These are phyloP conservation scores for Ramaria sp. DNA, from an alignment of 768 basidiomycete genomes.

Conservation along the genomic window DNA sequence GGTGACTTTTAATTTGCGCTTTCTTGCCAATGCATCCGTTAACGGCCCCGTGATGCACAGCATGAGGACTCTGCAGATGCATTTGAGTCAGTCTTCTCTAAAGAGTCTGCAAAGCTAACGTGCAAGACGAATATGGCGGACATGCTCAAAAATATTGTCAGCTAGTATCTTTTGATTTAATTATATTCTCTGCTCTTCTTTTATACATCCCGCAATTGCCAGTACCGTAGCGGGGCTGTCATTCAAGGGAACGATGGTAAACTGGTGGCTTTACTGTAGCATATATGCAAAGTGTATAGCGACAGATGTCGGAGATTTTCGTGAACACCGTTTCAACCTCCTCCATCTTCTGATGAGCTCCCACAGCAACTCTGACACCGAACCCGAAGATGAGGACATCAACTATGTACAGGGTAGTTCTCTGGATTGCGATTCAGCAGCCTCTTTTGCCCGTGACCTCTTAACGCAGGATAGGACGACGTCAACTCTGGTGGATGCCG, in stretches of 20 bases:
- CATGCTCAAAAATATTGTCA: constrained; percentile 26
- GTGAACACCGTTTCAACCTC: not conserved
- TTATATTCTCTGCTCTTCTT: too few relatives aligned
- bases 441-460: not conserved
- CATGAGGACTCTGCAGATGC: constrained; percentile 42
- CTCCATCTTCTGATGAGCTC: constrained; percentile 16
- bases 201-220: too few relatives aligned
- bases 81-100: constrained; percentile 58
- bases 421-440: not conserved
- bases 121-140: constrained; percentile 45
- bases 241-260: too few relatives aligned
- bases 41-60: constrained; percentile 27
- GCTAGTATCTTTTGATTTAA: not conserved
- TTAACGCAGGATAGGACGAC: not conserved
- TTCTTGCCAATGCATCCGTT: not conserved
- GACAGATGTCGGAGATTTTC: not conserved
- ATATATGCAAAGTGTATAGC: not conserved
- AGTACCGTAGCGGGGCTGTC: too few relatives aligned
- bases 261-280: too few relatives aligned
- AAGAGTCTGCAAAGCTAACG: constrained; percentile 35
- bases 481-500: not conserved
- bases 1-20: constrained; percentile 31
- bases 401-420: not conserved
- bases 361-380: constrained; percentile 48
- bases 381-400: constrained; percentile 22